Evolutionary conservation across 345 rosid species (phyloP).

Genomic region (Durio zibethinus): DNA sequence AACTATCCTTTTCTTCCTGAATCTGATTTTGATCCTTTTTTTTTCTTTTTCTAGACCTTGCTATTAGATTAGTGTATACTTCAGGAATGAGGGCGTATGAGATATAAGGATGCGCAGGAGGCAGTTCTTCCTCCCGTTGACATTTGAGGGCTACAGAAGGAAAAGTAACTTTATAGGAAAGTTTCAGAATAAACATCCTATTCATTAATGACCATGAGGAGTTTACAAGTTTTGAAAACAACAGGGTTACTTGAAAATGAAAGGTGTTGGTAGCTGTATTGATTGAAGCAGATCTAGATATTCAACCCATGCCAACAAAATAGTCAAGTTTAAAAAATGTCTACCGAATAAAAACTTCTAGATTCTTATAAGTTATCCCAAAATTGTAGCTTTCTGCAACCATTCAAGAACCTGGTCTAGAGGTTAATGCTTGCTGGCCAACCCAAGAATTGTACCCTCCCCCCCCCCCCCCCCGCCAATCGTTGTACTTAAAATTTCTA

Average conservation of each 20-base stretch:
- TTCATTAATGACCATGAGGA: background rate
- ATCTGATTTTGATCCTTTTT: background rate
- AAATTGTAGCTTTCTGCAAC: background rate
- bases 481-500: background rate
- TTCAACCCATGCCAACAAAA: background rate
- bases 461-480: background rate
- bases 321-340: background rate
- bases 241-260: background rate
- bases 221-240: background rate
- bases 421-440: background rate
- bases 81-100: background rate
- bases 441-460: background rate
- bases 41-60: background rate
- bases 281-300: slow-evolving; percentile 10
- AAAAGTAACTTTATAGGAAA: background rate
- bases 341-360: slow-evolving; percentile 1
- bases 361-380: background rate
- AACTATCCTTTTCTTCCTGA: background rate
- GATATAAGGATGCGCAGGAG: background rate
- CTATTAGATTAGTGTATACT: background rate
- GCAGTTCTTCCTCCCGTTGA: background rate
- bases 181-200: slow-evolving; percentile 2
- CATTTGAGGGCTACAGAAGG: background rate
- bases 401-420: background rate
- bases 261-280: background rate